Percentiles rank a stretch among this genome's conserved stretches.
Conservation (phyloP, 164 flowering plant species). For the Taxillus chinensis region DNA sequence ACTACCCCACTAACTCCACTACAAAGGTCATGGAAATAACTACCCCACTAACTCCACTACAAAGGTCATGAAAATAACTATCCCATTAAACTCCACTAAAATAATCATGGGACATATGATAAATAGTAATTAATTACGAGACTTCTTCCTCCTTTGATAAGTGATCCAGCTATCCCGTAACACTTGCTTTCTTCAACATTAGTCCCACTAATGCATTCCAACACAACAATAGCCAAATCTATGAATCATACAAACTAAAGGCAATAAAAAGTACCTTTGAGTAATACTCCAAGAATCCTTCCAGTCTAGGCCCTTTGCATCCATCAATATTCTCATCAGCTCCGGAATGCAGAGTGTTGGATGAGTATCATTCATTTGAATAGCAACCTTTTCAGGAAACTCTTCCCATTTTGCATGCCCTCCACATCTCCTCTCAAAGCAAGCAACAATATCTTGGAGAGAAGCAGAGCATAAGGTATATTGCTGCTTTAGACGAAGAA, state of each 20-base stretch:
- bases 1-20: too few species aligned
- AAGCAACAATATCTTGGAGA: conserved; percentile 82
- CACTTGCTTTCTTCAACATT: too few species aligned
- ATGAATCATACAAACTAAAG: not conserved
- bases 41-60: too few species aligned
- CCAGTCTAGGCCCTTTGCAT: conserved; percentile 78
- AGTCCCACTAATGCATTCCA: not conserved
- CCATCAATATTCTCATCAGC: conserved; percentile 79
- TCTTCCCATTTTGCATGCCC: conserved; percentile 61
- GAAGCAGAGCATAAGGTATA: conserved; percentile 93
- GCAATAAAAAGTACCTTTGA: conserved; percentile 40
- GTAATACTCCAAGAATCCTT: conserved; percentile 81
- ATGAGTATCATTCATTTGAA: conserved; percentile 98
- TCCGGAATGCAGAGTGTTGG: conserved; percentile 99
- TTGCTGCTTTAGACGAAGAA: conserved; percentile 87
- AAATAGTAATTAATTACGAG: too few species aligned
- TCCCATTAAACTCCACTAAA: too few species aligned
- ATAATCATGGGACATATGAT: too few species aligned
- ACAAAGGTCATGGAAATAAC: too few species aligned
- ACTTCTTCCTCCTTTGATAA: too few species aligned
- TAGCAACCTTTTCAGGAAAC: conserved; percentile 89
- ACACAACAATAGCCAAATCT: not conserved
- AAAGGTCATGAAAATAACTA: too few species aligned
- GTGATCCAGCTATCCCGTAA: too few species aligned
- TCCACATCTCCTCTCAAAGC: conserved; percentile 83